Percentiles rank a stretch among this genome's conserved stretches.
phyloP scores from a whole-genome alignment of 805 yeast genomes.

The Osmozyma mogii region DNA sequence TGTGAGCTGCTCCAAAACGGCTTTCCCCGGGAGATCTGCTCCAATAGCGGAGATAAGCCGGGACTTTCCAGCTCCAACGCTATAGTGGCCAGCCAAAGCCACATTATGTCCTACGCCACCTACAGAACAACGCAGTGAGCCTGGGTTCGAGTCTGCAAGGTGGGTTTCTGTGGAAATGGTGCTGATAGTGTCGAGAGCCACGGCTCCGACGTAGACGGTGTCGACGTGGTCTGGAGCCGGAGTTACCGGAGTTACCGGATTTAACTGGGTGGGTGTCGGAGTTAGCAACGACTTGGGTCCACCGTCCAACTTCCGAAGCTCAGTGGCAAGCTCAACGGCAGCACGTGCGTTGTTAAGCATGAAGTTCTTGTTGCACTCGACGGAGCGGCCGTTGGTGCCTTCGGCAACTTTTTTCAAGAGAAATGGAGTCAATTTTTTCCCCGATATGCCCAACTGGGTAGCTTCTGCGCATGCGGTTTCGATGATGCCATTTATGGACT shows the following conservation, averaged over 20 bases:
- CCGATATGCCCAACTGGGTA: conserved; percentile 40
- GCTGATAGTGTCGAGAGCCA: conserved; percentile 69
- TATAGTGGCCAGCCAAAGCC: conserved; percentile 49
- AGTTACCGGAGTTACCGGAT: neutral
- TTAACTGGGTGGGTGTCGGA: conserved; percentile 6
- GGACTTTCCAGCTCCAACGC: conserved; percentile 14
- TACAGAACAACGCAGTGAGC: conserved; percentile 43
- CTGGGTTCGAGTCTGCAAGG: conserved; percentile 68
- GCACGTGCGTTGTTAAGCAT: conserved; percentile 68
- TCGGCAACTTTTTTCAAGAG: conserved; percentile 56
- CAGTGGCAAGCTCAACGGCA: conserved; percentile 61
- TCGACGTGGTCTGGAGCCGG: conserved; percentile 9
- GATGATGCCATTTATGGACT: conserved; percentile 47
- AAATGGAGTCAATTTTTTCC: conserved; percentile 78
- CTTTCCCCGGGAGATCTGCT: conserved; percentile 45
- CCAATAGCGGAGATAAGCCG: conserved; percentile 57
- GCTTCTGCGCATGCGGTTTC: conserved; percentile 54
- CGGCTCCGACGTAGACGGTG: conserved; percentile 58
- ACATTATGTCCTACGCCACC: conserved; percentile 89
- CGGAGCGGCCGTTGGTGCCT: conserved; percentile 63
- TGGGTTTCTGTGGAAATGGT: conserved; percentile 22
- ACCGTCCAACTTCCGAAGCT: conserved; percentile 32
- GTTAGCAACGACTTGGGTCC: conserved; percentile 5
- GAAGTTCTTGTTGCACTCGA: conserved; percentile 63
- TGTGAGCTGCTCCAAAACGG: conserved; percentile 24